A percentile compares a stretch with the other conserved stretches of the same genome.
Conservation (phyloP, 164 flowering plant species). For the grape (Vitis vinifera) region DNA sequence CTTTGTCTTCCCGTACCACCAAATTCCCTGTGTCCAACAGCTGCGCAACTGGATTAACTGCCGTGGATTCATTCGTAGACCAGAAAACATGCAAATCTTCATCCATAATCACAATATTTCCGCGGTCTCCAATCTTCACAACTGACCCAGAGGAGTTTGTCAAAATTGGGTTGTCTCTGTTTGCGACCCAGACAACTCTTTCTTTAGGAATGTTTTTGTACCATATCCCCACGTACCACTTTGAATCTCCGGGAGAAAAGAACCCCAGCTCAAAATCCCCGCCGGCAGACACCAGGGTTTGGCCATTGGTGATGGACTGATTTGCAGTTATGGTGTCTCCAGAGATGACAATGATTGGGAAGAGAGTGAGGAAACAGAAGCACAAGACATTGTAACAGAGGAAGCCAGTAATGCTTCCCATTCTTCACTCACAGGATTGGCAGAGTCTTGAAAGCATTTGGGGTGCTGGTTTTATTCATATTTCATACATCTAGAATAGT, state of each 20-base stretch:
- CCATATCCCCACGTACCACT: slow-evolving; percentile 46
- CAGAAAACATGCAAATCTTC: slow-evolving; percentile 19
- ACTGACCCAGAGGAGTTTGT: slow-evolving; percentile 26
- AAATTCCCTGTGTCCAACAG: slow-evolving; percentile 50
- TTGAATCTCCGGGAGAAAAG: slow-evolving; percentile 24
- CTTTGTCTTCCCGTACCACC: slow-evolving; percentile 26
- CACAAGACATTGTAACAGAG: slow-evolving; percentile 4
- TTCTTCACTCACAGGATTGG: background rate
- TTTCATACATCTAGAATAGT: slow-evolving; percentile 3
- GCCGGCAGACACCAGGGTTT: slow-evolving; percentile 34
- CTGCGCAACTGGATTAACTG: slow-evolving; percentile 18
- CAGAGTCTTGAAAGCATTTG: background rate
- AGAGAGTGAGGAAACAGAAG: slow-evolving; percentile 14
- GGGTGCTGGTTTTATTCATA: background rate
- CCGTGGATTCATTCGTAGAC: slow-evolving; percentile 29
- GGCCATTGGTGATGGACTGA: slow-evolving; percentile 7
- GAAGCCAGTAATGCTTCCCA: slow-evolving; percentile 9
- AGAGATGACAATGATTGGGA: slow-evolving; percentile 12
- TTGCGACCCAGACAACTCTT: slow-evolving; percentile 61
- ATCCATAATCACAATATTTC: slow-evolving; percentile 29
- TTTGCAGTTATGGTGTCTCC: slow-evolving; percentile 23
- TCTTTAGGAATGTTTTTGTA: slow-evolving; percentile 26
- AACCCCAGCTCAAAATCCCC: slow-evolving; percentile 41
- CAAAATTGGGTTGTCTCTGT: slow-evolving; percentile 46
- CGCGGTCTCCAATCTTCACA: slow-evolving; percentile 22